These are phyloP conservation scores for Aspergillus bridgeri DNA, from an alignment of 495 filamentous ascomycete species.

Conservation along the genomic window DNA sequence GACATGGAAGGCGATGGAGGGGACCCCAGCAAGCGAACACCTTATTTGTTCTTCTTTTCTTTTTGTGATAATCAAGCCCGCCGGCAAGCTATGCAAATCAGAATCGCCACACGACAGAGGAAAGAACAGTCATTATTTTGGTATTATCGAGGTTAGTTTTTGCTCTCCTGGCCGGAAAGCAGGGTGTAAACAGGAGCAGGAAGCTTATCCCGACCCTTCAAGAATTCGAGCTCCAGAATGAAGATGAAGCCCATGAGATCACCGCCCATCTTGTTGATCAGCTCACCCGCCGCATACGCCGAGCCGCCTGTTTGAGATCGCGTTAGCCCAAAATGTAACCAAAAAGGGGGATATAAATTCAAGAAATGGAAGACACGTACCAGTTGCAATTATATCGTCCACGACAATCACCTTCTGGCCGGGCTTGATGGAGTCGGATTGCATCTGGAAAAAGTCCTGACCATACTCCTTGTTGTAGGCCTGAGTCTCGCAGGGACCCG, in stretches of 20 bases:
- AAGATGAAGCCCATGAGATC: slow-evolving; percentile 84
- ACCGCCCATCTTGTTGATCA: slow-evolving; percentile 85
- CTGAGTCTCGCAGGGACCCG: slow-evolving; percentile 79
- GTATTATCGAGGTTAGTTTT: slow-evolving; percentile 7
- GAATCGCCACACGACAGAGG: neutral
- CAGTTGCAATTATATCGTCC: slow-evolving; percentile 98
- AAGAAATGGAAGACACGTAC: slow-evolving; percentile 46
- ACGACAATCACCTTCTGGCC: slow-evolving; percentile 90
- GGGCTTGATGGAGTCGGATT: slow-evolving; percentile 74
- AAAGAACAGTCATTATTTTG: slow-evolving; percentile 7
- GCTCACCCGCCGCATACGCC: slow-evolving; percentile 78
- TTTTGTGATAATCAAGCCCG: neutral
- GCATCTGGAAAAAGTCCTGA: slow-evolving; percentile 94
- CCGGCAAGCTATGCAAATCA: neutral
- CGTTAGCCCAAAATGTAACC: slow-evolving; percentile 2
- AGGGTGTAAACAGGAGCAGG: slow-evolving; percentile 82
- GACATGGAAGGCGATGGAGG: neutral
- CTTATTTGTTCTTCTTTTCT: neutral
- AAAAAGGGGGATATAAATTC: too few relatives aligned
- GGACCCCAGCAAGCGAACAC: neutral
- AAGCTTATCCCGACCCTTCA: slow-evolving; percentile 88
- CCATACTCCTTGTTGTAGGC: slow-evolving; percentile 95
- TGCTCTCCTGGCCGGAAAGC: slow-evolving; percentile 56
- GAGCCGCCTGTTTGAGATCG: slow-evolving; percentile 66
- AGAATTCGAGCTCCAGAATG: slow-evolving; percentile 92